phyloP scores from a whole-genome alignment of 768 basidiomycete species.

The Mycena galericulata region DNA sequence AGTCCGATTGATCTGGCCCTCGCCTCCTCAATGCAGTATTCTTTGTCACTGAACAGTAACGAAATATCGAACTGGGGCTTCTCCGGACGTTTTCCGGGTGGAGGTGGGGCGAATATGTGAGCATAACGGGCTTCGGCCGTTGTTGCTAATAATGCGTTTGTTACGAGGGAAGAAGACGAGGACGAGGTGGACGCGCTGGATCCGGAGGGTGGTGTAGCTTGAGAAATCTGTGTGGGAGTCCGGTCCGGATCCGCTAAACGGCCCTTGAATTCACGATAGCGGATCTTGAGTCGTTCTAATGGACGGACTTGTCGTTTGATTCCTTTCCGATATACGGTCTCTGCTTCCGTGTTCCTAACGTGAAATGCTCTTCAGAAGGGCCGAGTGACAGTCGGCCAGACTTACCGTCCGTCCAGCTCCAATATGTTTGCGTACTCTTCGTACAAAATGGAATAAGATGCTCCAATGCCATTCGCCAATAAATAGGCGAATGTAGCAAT shows the following conservation, averaged over 20 bases:
- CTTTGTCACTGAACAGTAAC: constrained; percentile 82
- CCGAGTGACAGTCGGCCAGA: constrained; percentile 31
- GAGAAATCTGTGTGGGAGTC: constrained; percentile 40
- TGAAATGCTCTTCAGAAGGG: constrained; percentile 3
- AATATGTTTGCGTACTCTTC: constrained; percentile 90
- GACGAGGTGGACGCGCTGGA: constrained; percentile 44
- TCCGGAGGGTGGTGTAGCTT: constrained; percentile 42
- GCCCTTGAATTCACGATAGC: constrained; percentile 83
- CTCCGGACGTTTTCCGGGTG: constrained; percentile 78
- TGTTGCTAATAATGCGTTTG: constrained; percentile 45
- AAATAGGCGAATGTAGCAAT: constrained; percentile 82
- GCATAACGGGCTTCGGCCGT: constrained; percentile 72
- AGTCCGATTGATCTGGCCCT: constrained; percentile 86
- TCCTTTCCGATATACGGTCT: constrained; percentile 83
- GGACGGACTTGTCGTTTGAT: constrained; percentile 87
- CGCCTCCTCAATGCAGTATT: constrained; percentile 89
- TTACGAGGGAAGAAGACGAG: constrained; percentile 46
- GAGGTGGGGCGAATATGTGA: constrained; percentile 76
- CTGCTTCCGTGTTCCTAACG: constrained; percentile 79
- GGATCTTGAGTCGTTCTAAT: constrained; percentile 82
- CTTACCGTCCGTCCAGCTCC: constrained; percentile 83
- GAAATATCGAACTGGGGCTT: constrained; percentile 76
- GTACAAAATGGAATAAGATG: constrained; percentile 82
- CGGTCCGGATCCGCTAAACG: constrained; percentile 53
- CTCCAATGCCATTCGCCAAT: constrained; percentile 80